Evolutionary conservation across 73 alveolate species (phyloP).

Genomic region (Paramecium sexaurelia): DNA sequence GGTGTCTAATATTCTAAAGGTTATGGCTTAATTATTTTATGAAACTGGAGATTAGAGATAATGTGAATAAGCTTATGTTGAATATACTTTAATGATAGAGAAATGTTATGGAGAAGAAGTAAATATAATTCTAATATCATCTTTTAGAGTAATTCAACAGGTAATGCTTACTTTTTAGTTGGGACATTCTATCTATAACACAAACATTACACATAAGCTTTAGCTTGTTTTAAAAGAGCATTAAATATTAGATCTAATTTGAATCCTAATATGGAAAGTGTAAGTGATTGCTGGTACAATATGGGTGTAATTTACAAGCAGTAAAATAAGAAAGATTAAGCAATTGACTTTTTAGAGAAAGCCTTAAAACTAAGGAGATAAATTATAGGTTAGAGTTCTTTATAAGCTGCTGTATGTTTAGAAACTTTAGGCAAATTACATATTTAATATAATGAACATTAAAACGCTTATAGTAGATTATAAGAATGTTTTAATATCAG

Average conservation of each 20-base stretch:
- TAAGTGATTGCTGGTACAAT: constrained; percentile 42
- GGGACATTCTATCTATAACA: constrained; percentile 39
- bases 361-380: constrained; percentile 36
- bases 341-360: constrained; percentile 31
- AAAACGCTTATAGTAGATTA: background rate
- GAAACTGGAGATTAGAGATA: constrained; percentile 45
- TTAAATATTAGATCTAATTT: constrained; percentile 3
- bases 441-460: background rate
- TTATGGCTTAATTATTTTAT: constrained; percentile 47
- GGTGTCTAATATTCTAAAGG: background rate
- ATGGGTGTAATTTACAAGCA: constrained; percentile 44
- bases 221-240: constrained; percentile 52
- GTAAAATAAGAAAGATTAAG: background rate
- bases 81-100: constrained; percentile 11
- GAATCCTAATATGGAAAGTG: constrained; percentile 1
- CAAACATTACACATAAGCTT: constrained; percentile 35
- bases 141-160: constrained; percentile 18
- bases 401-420: constrained; percentile 30
- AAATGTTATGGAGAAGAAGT: constrained; percentile 42
- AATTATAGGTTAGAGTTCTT: background rate
- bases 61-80: constrained; percentile 36
- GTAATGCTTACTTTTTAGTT: constrained; percentile 48
- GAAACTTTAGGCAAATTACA: constrained; percentile 43
- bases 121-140: background rate
- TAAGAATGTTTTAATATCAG: constrained; percentile 39